Conservation (phyloP, 2,329 filamentous ascomycete genomes). For the Colletotrichum endophyticum region DNA sequence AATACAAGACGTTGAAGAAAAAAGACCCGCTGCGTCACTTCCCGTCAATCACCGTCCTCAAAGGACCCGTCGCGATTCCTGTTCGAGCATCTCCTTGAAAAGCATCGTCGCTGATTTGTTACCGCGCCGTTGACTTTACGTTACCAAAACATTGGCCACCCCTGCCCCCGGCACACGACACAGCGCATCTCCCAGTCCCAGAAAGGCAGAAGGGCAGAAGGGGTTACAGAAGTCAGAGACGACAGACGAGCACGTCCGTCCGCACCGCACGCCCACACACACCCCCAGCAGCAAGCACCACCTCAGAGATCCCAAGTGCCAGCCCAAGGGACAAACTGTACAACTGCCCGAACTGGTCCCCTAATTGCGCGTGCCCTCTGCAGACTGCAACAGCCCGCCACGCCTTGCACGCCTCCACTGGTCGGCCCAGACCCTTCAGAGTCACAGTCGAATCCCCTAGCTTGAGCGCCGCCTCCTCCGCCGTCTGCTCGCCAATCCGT, state of each 20-base stretch:
- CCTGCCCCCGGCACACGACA: conserved; percentile 17
- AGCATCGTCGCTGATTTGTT: conserved; percentile 17
- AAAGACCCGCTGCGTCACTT: conserved; percentile 8
- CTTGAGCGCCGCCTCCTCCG: background rate
- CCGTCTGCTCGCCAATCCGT: background rate
- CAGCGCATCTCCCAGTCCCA: background rate
- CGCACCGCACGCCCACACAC: background rate
- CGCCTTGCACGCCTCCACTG: background rate
- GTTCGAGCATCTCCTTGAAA: background rate
- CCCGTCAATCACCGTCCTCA: conserved; percentile 1
- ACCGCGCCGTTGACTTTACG: conserved; percentile 13
- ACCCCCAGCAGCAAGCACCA: background rate
- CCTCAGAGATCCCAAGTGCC: background rate
- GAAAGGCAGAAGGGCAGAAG: background rate
- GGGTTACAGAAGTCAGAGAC: background rate
- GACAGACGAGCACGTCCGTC: conserved; percentile 21
- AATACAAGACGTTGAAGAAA: background rate
- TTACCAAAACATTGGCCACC: conserved; percentile 15
- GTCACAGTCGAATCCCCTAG: background rate
- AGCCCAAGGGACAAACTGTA: background rate
- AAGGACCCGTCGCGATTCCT: conserved; percentile 4
- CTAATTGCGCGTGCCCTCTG: conserved; percentile 5
- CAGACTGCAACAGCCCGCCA: background rate
- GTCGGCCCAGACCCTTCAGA: background rate
- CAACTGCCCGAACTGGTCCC: conserved; percentile 15